Evolutionary conservation across 2,329 filamentous ascomycete genomes (phyloP), one percentile per base, ranked within the genome.

Genomic region (Peltaster fructicola): DNA sequence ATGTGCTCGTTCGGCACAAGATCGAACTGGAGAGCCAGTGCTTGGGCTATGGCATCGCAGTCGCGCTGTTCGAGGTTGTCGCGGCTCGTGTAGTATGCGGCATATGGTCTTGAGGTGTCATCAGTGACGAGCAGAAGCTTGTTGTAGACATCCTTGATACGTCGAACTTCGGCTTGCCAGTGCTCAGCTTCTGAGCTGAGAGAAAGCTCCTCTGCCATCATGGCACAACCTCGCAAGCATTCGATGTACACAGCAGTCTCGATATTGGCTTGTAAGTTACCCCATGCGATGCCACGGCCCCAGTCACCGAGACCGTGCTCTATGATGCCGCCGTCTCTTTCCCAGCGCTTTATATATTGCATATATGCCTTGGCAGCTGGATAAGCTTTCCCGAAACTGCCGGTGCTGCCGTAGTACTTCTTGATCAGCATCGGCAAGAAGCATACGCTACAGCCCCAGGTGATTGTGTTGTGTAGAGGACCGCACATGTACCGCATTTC

Each of bases 401-500:
- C 39, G 0, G 50, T 56, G 4, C 44, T 50, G 11, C 47, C 52
- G 26, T 57, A 56, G 38, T 56, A 56, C 15, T 41, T 44, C 14
- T 47, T 47, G 7, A 56, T 32, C 1, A 54, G 38, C 15, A 53
- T 52, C 0, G 52, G 41, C 2, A 53, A 36, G 26, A 53, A 35
- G n/a, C 41, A 45, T 0, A 54, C 30, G 1, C 52, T 53, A 12
- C 52, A 52, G 8, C 52, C 52, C 53, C 53, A 57, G 2, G 51
- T 54, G 24, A 57, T 56, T 0, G 55, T 59, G 26, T 60, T 55
- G 27, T 59, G 54, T 3, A 60, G 41, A 2, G 57, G 56, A 0
- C 56, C 57, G 28, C 56, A 58, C 56, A 60, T 60, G 26, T 60
- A 60, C 8, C 57, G 38, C 13, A 57, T 53, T 29, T 58, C 48